Conservation (phyloP, 805 yeast genomes). For the Sungouiella blattae region DNA sequence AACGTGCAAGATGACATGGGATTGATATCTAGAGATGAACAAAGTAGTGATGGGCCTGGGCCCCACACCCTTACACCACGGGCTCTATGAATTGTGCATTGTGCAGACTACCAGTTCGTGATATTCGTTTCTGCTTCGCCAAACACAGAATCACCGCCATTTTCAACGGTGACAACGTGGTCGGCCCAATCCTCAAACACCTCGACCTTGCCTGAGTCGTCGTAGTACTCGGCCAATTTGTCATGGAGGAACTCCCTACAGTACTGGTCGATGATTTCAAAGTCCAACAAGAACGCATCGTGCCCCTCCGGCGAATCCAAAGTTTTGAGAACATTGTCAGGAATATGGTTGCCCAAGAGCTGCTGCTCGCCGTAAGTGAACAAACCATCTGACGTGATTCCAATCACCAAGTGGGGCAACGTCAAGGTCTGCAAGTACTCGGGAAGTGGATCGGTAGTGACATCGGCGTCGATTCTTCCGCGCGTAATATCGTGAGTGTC, state of each 20-base stretch:
- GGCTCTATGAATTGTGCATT: too few relatives aligned
- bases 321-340: slow-evolving; percentile 62
- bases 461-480: slow-evolving; percentile 49
- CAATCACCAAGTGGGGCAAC: slow-evolving; percentile 82
- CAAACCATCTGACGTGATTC: slow-evolving; percentile 87
- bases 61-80: too few relatives aligned
- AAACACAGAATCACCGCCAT: slow-evolving; percentile 63
- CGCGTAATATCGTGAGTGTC: slow-evolving; percentile 95
- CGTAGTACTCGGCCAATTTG: slow-evolving; percentile 58
- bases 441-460: slow-evolving; percentile 27
- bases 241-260: slow-evolving; percentile 62
- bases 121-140: slow-evolving; percentile 91
- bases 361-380: slow-evolving; percentile 92
- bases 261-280: slow-evolving; percentile 70
- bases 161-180: slow-evolving; percentile 32
- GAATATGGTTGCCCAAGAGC: slow-evolving; percentile 70
- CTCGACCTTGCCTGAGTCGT: slow-evolving; percentile 40
- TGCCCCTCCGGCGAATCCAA: slow-evolving; percentile 95
- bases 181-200: slow-evolving; percentile 41
- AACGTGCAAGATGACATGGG: too few relatives aligned
- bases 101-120: slow-evolving; percentile 83
- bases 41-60: too few relatives aligned
- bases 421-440: slow-evolving; percentile 56
- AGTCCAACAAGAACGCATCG: slow-evolving; percentile 92
- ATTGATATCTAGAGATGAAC: too few relatives aligned